Conservation (phyloP, 1,284 basidiomycete genomes). For the Moesziomyces aphidis region DNA sequence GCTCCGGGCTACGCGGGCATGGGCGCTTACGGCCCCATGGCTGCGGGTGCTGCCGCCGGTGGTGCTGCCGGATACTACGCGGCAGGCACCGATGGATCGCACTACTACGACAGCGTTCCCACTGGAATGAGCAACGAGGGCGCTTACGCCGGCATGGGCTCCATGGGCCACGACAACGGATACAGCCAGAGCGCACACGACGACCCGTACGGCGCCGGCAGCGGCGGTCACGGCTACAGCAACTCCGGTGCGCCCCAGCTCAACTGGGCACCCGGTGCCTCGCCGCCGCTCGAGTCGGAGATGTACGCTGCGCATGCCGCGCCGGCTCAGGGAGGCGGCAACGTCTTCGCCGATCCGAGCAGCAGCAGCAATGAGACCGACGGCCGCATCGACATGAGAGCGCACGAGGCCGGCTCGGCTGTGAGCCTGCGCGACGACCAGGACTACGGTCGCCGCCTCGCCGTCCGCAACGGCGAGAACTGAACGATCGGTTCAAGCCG, state of each 20-base stretch:
- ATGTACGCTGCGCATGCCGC: constrained; percentile 22
- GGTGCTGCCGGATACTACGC: constrained; percentile 53
- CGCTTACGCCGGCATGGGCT: constrained; percentile 30
- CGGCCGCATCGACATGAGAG: constrained; percentile 46
- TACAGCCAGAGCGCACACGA: constrained; percentile 36
- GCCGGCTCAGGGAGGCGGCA: constrained; percentile 14
- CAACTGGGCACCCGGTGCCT: constrained; percentile 40
- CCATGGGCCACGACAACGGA: constrained; percentile 43
- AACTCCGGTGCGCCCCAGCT: constrained; percentile 40
- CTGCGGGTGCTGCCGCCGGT: constrained; percentile 52
- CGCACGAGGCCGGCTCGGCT: constrained; percentile 37
- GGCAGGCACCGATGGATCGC: constrained; percentile 32
- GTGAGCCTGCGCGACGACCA: constrained; percentile 53
- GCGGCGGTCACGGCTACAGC: constrained; percentile 39
- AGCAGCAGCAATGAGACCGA: constrained; percentile 52
- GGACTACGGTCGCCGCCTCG: constrained; percentile 54
- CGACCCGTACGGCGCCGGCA: constrained; percentile 28
- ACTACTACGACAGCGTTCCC: constrained; percentile 53
- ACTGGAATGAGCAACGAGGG: constrained; percentile 14
- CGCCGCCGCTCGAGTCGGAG: constrained; percentile 44
- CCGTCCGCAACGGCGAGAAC: constrained; percentile 44
- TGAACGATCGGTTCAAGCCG: not conserved
- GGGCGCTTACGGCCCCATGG: constrained; percentile 61
- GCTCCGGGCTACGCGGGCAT: constrained; percentile 59
- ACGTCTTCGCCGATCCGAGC: constrained; percentile 55